These are phyloP conservation scores for Pythium chondricola DNA, from an alignment of 352 stramenopile genomes.

Conservation along the genomic window DNA sequence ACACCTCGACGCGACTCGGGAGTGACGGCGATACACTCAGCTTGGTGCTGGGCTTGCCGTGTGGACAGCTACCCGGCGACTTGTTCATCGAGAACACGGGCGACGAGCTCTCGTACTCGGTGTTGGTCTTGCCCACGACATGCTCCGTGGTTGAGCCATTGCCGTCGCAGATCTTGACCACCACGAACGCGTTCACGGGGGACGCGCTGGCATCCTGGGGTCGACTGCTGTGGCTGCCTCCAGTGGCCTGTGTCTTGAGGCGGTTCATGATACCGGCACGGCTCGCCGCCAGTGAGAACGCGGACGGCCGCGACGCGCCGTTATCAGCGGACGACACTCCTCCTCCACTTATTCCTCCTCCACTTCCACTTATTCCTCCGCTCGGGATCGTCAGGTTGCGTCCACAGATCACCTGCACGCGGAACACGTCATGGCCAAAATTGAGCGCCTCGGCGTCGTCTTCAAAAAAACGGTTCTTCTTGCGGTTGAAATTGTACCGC, in stretches of 20 bases:
- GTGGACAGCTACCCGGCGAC: conserved; percentile 42
- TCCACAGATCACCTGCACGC: conserved; percentile 58
- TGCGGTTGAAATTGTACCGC: conserved; percentile 80
- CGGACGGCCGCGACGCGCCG: conserved; percentile 23
- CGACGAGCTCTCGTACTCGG: conserved; percentile 66
- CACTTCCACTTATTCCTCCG: conserved; percentile 5
- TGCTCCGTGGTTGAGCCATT: conserved; percentile 43
- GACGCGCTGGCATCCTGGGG: conserved; percentile 19
- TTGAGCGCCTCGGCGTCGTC: conserved; percentile 72
- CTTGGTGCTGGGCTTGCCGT: conserved; percentile 61
- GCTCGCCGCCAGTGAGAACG: conserved; percentile 40
- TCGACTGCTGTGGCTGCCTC: conserved; percentile 8
- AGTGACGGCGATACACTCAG: conserved; percentile 44
- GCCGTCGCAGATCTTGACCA: conserved; percentile 63
- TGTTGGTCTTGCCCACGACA: conserved; percentile 79
- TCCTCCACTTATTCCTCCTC: not conserved
- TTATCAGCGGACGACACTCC: conserved; percentile 1
- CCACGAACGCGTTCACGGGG: conserved; percentile 55
- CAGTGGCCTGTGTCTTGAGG: conserved; percentile 46
- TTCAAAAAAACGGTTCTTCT: conserved; percentile 68
- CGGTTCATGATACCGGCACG: conserved; percentile 57
- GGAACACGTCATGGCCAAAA: conserved; percentile 77
- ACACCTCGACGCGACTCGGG: conserved; percentile 56
- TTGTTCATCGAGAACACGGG: conserved; percentile 77
- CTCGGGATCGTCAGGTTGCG: conserved; percentile 32